A percentile compares a stretch with the other conserved stretches of the same genome.
These are phyloP conservation scores for Monascus ruber DNA, from an alignment of 2,329 filamentous ascomycete genomes.

Conservation along the genomic window DNA sequence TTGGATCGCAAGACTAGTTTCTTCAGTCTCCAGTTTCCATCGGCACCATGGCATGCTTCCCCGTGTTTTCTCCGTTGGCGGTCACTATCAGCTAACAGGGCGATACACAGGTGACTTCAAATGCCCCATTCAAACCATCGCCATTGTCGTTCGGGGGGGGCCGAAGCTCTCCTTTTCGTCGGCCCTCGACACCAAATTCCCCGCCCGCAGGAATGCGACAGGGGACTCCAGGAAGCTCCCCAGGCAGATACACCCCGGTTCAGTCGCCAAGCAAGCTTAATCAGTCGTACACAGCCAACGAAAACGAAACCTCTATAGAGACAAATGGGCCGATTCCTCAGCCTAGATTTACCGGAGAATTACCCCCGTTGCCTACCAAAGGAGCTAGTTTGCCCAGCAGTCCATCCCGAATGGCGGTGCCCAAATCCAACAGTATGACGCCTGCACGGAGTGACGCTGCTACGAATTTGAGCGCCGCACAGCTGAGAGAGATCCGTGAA, in stretches of 20 bases:
- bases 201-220: slow-evolving; percentile 45
- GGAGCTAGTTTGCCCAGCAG: slow-evolving; percentile 16
- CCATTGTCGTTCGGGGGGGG: slow-evolving; percentile 60
- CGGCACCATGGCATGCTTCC: background rate
- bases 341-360: slow-evolving; percentile 25
- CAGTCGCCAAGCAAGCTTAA: slow-evolving; percentile 38
- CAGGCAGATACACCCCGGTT: slow-evolving; percentile 31
- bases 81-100: background rate
- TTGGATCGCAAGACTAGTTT: background rate
- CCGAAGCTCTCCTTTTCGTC: slow-evolving; percentile 57
- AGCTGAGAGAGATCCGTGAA: slow-evolving; percentile 79
- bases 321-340: slow-evolving; percentile 20
- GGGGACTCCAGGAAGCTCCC: slow-evolving; percentile 39
- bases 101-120: slow-evolving; percentile 34
- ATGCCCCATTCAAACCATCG: slow-evolving; percentile 58
- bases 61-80: background rate
- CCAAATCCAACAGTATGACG: slow-evolving; percentile 12
- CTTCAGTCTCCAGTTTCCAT: background rate
- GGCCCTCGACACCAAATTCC: slow-evolving; percentile 51
- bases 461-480: slow-evolving; percentile 56
- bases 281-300: slow-evolving; percentile 34
- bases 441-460: slow-evolving; percentile 23
- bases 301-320: slow-evolving; percentile 24
- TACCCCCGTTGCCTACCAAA: slow-evolving; percentile 30
- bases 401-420: slow-evolving; percentile 18